phyloP scores from a whole-genome alignment of 2,329 filamentous ascomycete species.

The Gliomastix tumulicola region DNA sequence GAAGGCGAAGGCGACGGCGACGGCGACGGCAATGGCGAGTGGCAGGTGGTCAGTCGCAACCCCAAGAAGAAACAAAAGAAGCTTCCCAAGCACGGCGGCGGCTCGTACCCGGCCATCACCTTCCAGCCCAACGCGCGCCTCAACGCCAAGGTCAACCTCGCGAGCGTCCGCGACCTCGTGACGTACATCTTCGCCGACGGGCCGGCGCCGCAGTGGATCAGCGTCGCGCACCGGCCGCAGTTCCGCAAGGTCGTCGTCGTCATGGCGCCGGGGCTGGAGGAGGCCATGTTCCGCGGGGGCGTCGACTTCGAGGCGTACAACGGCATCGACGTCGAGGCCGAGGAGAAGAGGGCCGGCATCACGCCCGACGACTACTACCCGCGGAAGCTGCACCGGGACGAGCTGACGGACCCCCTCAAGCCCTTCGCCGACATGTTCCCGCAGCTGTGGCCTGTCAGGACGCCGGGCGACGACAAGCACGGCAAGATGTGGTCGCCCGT shows the following conservation, averaged over 20 bases:
- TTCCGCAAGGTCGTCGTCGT: constrained; percentile 78
- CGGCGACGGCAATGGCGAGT: constrained; percentile 31
- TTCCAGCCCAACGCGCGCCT: constrained; percentile 53
- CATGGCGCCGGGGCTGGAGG: constrained; percentile 88
- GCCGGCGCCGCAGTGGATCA: constrained; percentile 57
- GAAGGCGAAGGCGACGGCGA: no score
- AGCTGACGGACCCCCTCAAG: constrained; percentile 46
- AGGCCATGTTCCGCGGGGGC: constrained; percentile 73
- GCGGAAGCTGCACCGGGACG: constrained; percentile 39
- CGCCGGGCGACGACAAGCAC: constrained; percentile 77
- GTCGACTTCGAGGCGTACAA: constrained; percentile 43
- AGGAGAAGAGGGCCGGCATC: constrained; percentile 22
- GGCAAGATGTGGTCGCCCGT: constrained; percentile 81
- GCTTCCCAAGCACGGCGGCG: constrained; percentile 43
- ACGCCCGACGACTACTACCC: constrained; percentile 56
- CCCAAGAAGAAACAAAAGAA: constrained; percentile 59
- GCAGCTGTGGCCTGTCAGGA: constrained; percentile 82
- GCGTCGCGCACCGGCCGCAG: constrained; percentile 53
- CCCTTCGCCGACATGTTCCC: constrained; percentile 77
- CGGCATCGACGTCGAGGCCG: constrained; percentile 17
- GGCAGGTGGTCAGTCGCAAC: constrained; percentile 48
- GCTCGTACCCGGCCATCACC: constrained; percentile 50
- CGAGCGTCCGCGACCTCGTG: constrained; percentile 55
- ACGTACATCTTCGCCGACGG: constrained; percentile 64
- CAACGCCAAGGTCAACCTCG: constrained; percentile 54